Percentiles rank a stretch among this genome's conserved stretches.
phyloP scores from a whole-genome alignment of 2,329 filamentous ascomycete genomes.

The Cylindrodendrum hubeiense region DNA sequence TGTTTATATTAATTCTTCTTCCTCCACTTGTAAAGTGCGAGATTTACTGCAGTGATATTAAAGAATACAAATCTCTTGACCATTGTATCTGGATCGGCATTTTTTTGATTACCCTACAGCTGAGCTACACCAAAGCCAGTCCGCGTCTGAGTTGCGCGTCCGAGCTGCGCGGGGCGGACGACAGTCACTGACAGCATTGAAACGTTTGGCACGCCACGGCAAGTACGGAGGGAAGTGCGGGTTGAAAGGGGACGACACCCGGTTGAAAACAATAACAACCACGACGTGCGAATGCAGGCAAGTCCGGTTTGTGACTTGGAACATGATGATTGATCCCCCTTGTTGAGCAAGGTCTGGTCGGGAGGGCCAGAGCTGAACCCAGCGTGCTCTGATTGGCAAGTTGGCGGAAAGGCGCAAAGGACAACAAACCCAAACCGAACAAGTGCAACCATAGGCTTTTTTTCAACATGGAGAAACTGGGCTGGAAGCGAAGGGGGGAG shows the following conservation, averaged over 20 bases:
- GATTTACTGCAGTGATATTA: not conserved
- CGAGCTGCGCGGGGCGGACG: not conserved
- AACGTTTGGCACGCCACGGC: not conserved
- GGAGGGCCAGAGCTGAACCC: not conserved
- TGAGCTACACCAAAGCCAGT: not conserved
- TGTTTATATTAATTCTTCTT: not conserved
- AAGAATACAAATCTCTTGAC: not conserved
- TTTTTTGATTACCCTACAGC: not conserved
- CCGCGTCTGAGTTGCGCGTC: too few relatives aligned
- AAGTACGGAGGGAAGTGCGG: not conserved
- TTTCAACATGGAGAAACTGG: not conserved
- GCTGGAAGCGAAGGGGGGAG: not conserved
- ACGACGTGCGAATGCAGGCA: not conserved
- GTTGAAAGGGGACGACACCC: not conserved
- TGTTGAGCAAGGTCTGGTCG: not conserved
- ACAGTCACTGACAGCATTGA: not conserved
- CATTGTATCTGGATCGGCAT: not conserved
- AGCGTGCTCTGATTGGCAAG: not conserved
- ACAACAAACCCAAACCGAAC: not conserved
- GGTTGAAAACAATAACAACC: not conserved
- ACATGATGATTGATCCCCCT: not conserved
- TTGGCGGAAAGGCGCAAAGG: not conserved
- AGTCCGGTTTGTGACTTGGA: not conserved
- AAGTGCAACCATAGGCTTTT: not conserved
- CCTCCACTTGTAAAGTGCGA: not conserved